A percentile compares a stretch with the other conserved stretches of the same genome.
These are phyloP conservation scores for Neopestalotiopsis sp. DNA, from an alignment of 2,329 filamentous ascomycete species.

Conservation along the genomic window DNA sequence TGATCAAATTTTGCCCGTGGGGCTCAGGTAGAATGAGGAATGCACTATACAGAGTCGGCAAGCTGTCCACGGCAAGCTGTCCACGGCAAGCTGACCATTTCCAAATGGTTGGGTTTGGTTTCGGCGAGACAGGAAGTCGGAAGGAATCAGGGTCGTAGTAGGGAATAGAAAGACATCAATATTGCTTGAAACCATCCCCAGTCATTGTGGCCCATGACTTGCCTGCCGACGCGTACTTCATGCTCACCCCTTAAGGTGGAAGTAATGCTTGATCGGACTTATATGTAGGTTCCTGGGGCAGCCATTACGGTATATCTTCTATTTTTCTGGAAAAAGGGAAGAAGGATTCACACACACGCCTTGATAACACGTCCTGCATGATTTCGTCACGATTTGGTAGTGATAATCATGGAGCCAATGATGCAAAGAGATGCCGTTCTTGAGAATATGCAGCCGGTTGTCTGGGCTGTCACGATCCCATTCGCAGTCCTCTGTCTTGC, in stretches of 20 bases:
- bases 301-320: background rate
- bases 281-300: background rate
- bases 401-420: background rate
- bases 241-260: background rate
- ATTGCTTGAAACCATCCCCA: background rate
- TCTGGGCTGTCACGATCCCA: constrained; percentile 3
- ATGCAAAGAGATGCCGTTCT: background rate
- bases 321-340: background rate
- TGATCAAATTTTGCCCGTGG: background rate
- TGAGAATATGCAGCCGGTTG: background rate
- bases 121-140: background rate
- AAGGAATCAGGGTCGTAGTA: background rate
- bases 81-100: background rate
- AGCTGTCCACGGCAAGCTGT: background rate
- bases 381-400: background rate
- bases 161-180: no score
- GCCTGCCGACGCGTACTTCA: background rate
- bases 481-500: background rate
- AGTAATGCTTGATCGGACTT: background rate
- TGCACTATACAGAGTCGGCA: background rate
- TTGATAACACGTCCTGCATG: background rate
- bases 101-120: background rate
- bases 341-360: background rate
- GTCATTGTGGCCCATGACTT: background rate
- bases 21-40: background rate